Percentiles rank a stretch among this genome's conserved stretches.
Evolutionary conservation across 192 early-diverging fungal species (phyloP).

Genomic region (Rhizoclosmatium sp.): DNA sequence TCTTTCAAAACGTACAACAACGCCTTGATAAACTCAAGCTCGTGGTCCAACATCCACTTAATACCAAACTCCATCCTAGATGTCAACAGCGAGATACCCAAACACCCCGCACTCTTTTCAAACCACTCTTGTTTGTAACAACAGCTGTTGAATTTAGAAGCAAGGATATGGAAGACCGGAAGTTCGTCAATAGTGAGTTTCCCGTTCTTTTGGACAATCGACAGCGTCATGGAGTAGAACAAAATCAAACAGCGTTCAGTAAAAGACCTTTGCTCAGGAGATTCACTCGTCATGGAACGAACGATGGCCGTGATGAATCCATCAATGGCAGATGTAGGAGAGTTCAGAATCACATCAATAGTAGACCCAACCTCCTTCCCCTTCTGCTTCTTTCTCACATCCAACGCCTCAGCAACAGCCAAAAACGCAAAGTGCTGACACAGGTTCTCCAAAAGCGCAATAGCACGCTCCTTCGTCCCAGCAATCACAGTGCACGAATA

Average conservation of each 20-base stretch:
- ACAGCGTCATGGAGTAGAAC: conserved; percentile 66
- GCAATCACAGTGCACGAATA: conserved; percentile 66
- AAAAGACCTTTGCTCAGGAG: conserved; percentile 61
- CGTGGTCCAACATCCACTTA: conserved; percentile 92
- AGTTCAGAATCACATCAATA: conserved; percentile 44
- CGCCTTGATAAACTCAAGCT: conserved; percentile 92
- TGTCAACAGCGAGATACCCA: conserved; percentile 85
- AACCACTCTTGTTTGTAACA: conserved; percentile 92
- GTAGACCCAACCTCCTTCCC: conserved; percentile 13
- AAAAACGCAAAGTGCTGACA: conserved; percentile 81
- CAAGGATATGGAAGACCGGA: conserved; percentile 79
- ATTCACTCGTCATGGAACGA: conserved; percentile 77
- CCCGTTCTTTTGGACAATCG: conserved; percentile 67
- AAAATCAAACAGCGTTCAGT: conserved; percentile 71
- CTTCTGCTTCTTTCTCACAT: conserved; percentile 57
- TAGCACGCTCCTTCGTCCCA: conserved; percentile 67
- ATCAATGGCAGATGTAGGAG: conserved; percentile 49
- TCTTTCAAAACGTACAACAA: conserved; percentile 96
- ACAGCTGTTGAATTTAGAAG: conserved; percentile 84
- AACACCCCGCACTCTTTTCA: conserved; percentile 88
- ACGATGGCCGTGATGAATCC: conserved; percentile 84
- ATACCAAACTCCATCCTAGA: conserved; percentile 84
- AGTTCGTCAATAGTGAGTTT: conserved; percentile 60
- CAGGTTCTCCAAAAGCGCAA: conserved; percentile 68
- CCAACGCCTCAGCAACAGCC: conserved; percentile 71